Evolutionary conservation across 1,284 basidiomycete genomes (phyloP).

Genomic region (Trametes hirsuta): DNA sequence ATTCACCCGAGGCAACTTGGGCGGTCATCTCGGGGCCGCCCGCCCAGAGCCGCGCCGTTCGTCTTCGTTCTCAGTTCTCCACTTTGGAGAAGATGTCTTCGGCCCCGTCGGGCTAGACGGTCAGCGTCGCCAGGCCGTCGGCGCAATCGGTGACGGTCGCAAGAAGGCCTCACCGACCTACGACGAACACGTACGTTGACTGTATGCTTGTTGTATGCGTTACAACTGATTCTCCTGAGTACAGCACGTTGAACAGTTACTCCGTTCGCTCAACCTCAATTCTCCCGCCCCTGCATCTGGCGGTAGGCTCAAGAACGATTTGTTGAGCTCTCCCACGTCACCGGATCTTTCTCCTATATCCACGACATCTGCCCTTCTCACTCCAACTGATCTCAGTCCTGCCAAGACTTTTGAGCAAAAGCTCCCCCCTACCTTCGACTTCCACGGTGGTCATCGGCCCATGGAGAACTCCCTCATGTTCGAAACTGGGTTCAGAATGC

Average conservation of each 20-base stretch:
- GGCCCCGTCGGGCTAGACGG: constrained; percentile 47
- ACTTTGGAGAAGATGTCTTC: constrained; percentile 64
- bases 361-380: constrained; percentile 63
- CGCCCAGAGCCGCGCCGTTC: constrained; percentile 32
- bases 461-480: constrained; percentile 35
- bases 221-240: constrained; percentile 25
- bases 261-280: constrained; percentile 74
- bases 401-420: constrained; percentile 61
- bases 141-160: constrained; percentile 76
- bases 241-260: constrained; percentile 76
- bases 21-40: constrained; percentile 11
- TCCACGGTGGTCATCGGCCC: constrained; percentile 34
- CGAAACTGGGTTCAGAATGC: constrained; percentile 33
- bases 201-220: constrained; percentile 29
- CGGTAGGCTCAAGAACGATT: constrained; percentile 40
- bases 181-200: constrained; percentile 52
- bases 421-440: constrained; percentile 53
- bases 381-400: constrained; percentile 71
- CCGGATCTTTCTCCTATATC: constrained; percentile 72
- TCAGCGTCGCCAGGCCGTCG: constrained; percentile 53
- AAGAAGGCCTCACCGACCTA: constrained; percentile 61
- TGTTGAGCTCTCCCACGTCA: constrained; percentile 47
- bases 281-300: constrained; percentile 63
- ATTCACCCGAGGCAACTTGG: constrained; percentile 54
- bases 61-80: constrained; percentile 29